Evolutionary conservation across 257 asterid species (phyloP), one percentile per base, ranked within the genome.

Genomic region (Solanum arcanum): DNA sequence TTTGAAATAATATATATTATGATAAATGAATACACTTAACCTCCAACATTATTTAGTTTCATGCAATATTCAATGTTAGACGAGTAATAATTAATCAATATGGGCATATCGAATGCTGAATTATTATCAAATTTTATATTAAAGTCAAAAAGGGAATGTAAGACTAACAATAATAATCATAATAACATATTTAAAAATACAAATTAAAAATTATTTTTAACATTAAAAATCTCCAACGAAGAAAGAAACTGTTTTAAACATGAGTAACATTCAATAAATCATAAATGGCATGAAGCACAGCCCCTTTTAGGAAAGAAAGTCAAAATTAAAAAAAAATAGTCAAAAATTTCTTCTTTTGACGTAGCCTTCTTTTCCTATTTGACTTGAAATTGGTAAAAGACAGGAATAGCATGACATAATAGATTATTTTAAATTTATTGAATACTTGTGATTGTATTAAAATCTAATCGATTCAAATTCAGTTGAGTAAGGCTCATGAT

Each of bases 221-320:
- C 10, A 52, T 7, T 52, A 0, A 0, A 56, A 52, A 56, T 56
- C 5, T 52, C 62, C 7, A 52, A 49, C 16, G 6, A 16, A 1
- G 0, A 6, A 6, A 52, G 10, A 0, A 16, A 52, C 0, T 2
- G 0, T 3, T 52, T 52, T 2, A 2, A 31, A 10, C 69, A 23
- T 5, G 73, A 66, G 70, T 66, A 12, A 25, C 18, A 14, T 14
- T 69, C 76, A 7, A 69, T 31, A 69, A 66, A 31, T 56, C n/a
- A 56, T 31, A 69, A 66, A 73, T 35, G 47, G 47, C 80, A 35
- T 73, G 7, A 73, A 37, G 29, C 16, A 73, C 25, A 3, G 3
- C 7, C 81, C 10, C 49, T 0, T 20, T 73, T 37, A 20, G 5
- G 47, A 73, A 73, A 20, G 18, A 37, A 69, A 35, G 27, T 35